Evolutionary conservation across 1,139 yeast genomes (phyloP).

Genomic region (Arxiozyma slooffiae): DNA sequence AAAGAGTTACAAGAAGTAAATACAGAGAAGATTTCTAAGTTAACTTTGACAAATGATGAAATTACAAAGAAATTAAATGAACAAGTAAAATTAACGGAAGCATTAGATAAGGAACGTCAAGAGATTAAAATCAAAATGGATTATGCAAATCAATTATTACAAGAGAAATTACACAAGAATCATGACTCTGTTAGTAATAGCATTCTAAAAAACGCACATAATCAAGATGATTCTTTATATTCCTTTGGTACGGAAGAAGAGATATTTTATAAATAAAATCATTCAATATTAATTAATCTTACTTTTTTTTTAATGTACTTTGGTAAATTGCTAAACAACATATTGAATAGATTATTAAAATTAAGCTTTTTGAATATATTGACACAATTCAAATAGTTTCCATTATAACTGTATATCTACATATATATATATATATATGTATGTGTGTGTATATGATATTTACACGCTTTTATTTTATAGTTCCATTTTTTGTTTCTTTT

Average conservation of each 20-base stretch:
- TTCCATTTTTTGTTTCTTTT: neutral
- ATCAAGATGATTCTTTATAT: conserved; percentile 17
- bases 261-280: conserved; percentile 10
- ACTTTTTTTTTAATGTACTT: neutral
- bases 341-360: too few relatives aligned
- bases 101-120: conserved; percentile 7
- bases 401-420: neutral
- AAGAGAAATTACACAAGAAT: neutral
- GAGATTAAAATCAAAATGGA: conserved; percentile 12
- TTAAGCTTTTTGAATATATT: too few relatives aligned
- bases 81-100: conserved; percentile 2
- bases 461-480: neutral
- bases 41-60: neutral
- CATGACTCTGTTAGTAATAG: neutral
- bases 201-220: neutral
- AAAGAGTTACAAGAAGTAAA: neutral
- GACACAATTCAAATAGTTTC: neutral
- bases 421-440: neutral
- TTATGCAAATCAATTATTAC: conserved; percentile 1
- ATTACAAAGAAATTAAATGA: neutral
- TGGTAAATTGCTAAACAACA: neutral
- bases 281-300: too few relatives aligned
- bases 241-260: conserved; percentile 27
- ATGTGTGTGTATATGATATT: neutral
- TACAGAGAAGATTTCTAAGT: neutral